A percentile compares a stretch with the other conserved stretches of the same genome.
Evolutionary conservation across 345 rosid genomes (phyloP).

Genomic region (Mercurialis annua): DNA sequence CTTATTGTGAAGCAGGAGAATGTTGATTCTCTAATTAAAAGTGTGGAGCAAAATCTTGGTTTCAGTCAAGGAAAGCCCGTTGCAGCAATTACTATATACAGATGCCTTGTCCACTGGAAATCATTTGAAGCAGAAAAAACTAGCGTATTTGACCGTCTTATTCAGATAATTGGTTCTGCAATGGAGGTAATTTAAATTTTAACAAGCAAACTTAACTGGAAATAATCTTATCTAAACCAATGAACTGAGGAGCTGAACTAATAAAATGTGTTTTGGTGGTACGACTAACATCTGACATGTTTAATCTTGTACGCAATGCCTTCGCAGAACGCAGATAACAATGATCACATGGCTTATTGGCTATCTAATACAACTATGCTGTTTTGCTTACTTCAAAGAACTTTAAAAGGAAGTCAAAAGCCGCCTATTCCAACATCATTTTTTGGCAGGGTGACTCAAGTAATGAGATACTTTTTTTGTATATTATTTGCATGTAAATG

Average conservation of each 20-base stretch:
- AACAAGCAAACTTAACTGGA: background rate
- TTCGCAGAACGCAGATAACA: slow-evolving; percentile 74
- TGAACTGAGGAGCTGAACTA: background rate
- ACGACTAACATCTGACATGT: slow-evolving; percentile 1
- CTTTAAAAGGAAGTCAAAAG: slow-evolving; percentile 35
- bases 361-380: slow-evolving; percentile 72
- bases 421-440: slow-evolving; percentile 79
- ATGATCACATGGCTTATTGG: slow-evolving; percentile 95
- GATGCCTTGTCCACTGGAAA: slow-evolving; percentile 94
- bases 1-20: slow-evolving; percentile 56
- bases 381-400: slow-evolving; percentile 20
- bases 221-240: slow-evolving; percentile 2
- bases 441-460: slow-evolving; percentile 79
- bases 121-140: slow-evolving; percentile 96
- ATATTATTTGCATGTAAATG: background rate
- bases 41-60: slow-evolving; percentile 67
- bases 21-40: slow-evolving; percentile 70
- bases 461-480: background rate
- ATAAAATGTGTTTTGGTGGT: background rate
- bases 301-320: slow-evolving; percentile 4
- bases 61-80: slow-evolving; percentile 79
- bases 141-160: slow-evolving; percentile 89
- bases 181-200: slow-evolving; percentile 65
- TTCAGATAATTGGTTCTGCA: slow-evolving; percentile 93
- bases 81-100: slow-evolving; percentile 95